These are phyloP conservation scores for Durusdinium trenchii DNA, from an alignment of 73 alveolate genomes.

Conservation along the genomic window DNA sequence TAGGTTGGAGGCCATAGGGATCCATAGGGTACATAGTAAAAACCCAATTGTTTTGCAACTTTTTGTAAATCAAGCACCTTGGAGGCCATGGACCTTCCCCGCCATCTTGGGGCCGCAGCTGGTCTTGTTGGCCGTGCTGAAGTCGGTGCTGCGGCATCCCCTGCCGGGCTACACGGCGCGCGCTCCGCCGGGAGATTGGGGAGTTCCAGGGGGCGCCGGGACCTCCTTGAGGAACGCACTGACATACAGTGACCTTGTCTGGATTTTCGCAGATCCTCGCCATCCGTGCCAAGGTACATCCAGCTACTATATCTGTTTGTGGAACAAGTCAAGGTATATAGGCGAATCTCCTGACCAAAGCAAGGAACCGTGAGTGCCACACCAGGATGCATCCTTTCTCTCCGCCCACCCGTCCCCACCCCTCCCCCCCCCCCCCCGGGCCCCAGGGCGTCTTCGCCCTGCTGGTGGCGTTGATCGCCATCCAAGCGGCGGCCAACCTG, in stretches of 20 bases:
- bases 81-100: slow-evolving; percentile 83
- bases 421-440: neutral
- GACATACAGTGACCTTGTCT: neutral
- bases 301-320: neutral
- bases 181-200: neutral
- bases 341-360: too few species aligned
- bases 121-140: slow-evolving; percentile 50
- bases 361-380: neutral
- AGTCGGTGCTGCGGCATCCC: neutral
- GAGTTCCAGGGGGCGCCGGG: neutral
- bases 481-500: slow-evolving; percentile 74
- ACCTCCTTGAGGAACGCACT: neutral
- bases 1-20: too few species aligned
- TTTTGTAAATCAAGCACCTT: too few species aligned
- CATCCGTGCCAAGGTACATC: neutral
- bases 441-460: slow-evolving; percentile 77
- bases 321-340: neutral
- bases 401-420: neutral
- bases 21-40: too few species aligned
- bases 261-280: neutral
- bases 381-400: neutral
- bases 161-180: slow-evolving; percentile 65
- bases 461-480: slow-evolving; percentile 12
- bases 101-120: slow-evolving; percentile 72
- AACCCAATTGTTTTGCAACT: too few species aligned